phyloP scores from a whole-genome alignment of 176 grass and related monocot genomes.

The Eleusine coracana region DNA sequence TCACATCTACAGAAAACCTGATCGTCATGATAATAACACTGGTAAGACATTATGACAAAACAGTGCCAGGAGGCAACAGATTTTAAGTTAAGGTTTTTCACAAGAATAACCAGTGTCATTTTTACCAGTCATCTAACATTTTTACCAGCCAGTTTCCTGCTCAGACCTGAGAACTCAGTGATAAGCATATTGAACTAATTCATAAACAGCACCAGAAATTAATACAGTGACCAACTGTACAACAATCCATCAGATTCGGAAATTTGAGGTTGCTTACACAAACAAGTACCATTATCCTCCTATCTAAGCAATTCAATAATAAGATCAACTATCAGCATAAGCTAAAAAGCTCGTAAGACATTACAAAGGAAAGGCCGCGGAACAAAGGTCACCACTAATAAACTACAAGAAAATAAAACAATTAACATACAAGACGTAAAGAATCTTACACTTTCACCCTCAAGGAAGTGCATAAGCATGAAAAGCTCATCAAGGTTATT shows the following conservation, averaged over 20 bases:
- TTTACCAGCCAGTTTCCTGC: not conserved
- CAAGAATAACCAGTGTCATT: not conserved
- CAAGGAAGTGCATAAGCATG: slow-evolving; percentile 99
- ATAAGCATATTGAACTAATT: not conserved
- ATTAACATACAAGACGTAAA: slow-evolving; percentile 21
- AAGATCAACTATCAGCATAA: slow-evolving; percentile 7
- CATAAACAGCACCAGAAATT: not conserved
- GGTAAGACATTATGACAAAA: not conserved
- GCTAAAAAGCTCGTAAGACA: not conserved
- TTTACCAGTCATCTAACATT: not conserved
- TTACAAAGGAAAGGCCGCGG: not conserved
- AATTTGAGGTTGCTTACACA: not conserved
- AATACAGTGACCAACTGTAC: not conserved
- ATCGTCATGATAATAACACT: not conserved
- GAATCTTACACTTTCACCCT: slow-evolving; percentile 88
- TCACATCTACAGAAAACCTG: not conserved
- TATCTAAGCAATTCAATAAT: slow-evolving; percentile 7
- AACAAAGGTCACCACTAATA: slow-evolving; percentile 3
- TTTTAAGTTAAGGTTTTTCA: not conserved
- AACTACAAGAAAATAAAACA: slow-evolving; percentile 33
- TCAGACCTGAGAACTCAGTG: not conserved
- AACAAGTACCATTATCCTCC: not conserved
- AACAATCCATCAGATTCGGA: not conserved
- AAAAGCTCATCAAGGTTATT: slow-evolving; percentile 99
- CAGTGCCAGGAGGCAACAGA: not conserved